Evolutionary conservation across 2,329 filamentous ascomycete species (phyloP).

Genomic region (Neonectria faginata): DNA sequence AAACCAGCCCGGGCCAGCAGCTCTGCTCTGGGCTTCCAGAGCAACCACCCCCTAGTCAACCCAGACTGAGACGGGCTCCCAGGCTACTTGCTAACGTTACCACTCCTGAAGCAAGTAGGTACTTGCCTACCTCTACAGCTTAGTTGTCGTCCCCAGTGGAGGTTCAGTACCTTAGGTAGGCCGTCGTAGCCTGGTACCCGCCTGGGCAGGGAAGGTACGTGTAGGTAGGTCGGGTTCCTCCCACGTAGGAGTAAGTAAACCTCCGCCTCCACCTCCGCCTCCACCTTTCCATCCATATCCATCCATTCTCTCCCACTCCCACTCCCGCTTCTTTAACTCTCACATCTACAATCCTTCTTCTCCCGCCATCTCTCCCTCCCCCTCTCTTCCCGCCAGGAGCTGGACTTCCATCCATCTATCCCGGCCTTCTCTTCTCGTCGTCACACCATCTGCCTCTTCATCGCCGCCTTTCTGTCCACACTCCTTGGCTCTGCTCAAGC

Average conservation of each 20-base stretch:
- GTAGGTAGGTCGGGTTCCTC: conserved; percentile 27
- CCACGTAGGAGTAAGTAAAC: conserved; percentile 26
- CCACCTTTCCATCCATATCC: conserved; percentile 42
- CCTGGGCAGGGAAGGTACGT: conserved; percentile 5
- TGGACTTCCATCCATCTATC: conserved; percentile 60
- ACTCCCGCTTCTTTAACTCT: conserved; percentile 33
- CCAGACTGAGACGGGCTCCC: neutral
- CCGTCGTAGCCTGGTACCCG: conserved; percentile 5
- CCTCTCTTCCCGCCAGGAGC: conserved; percentile 49
- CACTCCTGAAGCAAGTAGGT: neutral
- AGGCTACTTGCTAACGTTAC: neutral
- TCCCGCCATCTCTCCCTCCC: conserved; percentile 40
- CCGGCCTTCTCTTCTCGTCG: conserved; percentile 55
- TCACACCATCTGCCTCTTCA: conserved; percentile 53
- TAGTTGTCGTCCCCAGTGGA: neutral
- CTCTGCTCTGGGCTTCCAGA: conserved; percentile 23
- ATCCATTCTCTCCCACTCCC: conserved; percentile 37
- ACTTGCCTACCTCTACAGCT: neutral
- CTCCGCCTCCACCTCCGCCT: conserved; percentile 24
- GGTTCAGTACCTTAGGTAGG: neutral
- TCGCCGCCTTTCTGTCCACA: conserved; percentile 52
- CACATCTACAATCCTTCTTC: conserved; percentile 41
- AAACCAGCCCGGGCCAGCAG: conserved; percentile 24
- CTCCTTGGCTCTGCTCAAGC: conserved; percentile 54
- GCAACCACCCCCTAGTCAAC: conserved; percentile 19